phyloP scores from a whole-genome alignment of 148 eudicot species.

The Nepenthes gracilis region DNA sequence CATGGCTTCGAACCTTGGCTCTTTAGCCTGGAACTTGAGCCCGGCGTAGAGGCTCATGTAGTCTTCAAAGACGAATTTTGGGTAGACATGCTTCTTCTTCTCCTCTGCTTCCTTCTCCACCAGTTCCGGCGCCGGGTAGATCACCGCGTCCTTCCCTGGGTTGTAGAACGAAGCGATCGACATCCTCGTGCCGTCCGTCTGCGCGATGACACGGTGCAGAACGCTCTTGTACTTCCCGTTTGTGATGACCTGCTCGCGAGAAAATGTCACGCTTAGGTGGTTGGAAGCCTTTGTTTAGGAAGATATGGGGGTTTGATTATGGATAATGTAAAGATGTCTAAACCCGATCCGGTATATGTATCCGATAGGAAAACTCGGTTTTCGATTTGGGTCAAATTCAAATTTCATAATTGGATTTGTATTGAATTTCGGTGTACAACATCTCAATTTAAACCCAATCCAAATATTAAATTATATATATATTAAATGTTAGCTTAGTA shows the following conservation, averaged over 20 bases:
- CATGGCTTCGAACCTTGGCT: constrained; percentile 69
- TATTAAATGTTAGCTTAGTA: too few relatives aligned
- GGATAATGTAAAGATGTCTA: too few relatives aligned
- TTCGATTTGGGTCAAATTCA: too few relatives aligned
- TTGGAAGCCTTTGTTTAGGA: too few relatives aligned
- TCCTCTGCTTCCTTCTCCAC: constrained; percentile 18
- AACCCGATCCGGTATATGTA: too few relatives aligned
- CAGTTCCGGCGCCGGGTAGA: constrained; percentile 35
- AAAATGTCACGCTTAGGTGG: not conserved
- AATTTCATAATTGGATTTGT: too few relatives aligned
- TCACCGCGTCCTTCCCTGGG: constrained; percentile 46
- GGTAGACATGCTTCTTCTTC: constrained; percentile 25
- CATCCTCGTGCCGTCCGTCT: constrained; percentile 38
- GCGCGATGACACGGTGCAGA: constrained; percentile 39
- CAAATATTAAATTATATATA: too few relatives aligned
- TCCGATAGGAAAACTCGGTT: too few relatives aligned
- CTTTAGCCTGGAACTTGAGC: constrained; percentile 55
- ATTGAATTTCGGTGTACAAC: too few relatives aligned
- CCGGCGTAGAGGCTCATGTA: constrained; percentile 47
- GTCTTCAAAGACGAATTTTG: constrained; percentile 44
- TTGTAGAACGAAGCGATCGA: constrained; percentile 51
- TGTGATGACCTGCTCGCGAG: constrained; percentile 32
- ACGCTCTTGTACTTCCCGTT: constrained; percentile 50
- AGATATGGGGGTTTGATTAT: too few relatives aligned
- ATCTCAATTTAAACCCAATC: too few relatives aligned